These are phyloP conservation scores for Starmerella apicola DNA, from an alignment of 805 yeast species.

Conservation along the genomic window DNA sequence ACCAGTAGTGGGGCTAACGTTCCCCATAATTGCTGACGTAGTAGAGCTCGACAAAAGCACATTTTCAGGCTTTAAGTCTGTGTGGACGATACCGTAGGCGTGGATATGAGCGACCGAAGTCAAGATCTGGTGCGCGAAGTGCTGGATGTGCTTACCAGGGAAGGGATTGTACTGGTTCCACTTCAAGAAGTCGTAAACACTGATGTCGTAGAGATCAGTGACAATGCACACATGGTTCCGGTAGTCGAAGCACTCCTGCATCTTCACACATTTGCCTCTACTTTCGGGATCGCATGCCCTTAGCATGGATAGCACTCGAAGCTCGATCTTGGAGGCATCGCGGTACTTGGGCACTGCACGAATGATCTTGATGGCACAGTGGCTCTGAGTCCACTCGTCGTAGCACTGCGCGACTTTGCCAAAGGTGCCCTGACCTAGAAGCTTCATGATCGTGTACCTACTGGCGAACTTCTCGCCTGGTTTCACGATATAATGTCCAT, in stretches of 20 bases:
- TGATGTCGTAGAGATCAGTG: constrained; percentile 72
- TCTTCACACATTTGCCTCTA: constrained; percentile 65
- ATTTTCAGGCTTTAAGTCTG: constrained; percentile 95
- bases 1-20: constrained; percentile 1
- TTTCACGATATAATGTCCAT: constrained; percentile 28
- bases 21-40: too few species aligned
- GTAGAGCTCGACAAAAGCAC: constrained; percentile 39
- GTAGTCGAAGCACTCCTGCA: constrained; percentile 82
- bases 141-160: constrained; percentile 87
- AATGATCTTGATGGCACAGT: constrained; percentile 85
- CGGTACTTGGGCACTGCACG: constrained; percentile 86
- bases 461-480: constrained; percentile 37
- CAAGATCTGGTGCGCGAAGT: constrained; percentile 72
- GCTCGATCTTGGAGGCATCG: constrained; percentile 88
- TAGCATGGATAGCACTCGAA: constrained; percentile 65
- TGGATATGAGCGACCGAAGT: constrained; percentile 81
- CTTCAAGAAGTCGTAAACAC: constrained; percentile 82
- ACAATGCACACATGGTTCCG: constrained; percentile 90
- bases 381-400: constrained; percentile 46
- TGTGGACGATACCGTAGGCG: constrained; percentile 80
- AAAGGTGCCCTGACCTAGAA: constrained; percentile 86
- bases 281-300: constrained; percentile 58
- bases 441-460: constrained; percentile 51
- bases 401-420: constrained; percentile 81
- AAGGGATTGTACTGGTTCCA: constrained; percentile 75